These are phyloP conservation scores for Beauveria australis DNA, from an alignment of 2,329 filamentous ascomycete genomes.

Conservation along the genomic window DNA sequence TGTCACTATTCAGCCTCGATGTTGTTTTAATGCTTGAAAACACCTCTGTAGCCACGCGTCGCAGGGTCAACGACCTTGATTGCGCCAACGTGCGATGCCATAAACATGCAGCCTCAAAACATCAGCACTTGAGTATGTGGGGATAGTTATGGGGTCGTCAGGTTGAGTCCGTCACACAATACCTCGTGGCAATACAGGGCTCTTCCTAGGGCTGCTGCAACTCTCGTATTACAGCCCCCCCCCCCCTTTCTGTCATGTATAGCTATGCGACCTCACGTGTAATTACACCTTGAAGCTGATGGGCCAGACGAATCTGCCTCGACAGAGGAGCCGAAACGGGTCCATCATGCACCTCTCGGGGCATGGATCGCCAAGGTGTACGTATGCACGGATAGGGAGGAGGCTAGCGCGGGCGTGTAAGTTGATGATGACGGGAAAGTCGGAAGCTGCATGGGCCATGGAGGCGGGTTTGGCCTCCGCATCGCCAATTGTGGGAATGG, in stretches of 20 bases:
- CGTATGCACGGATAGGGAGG: background rate
- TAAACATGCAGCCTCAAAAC: background rate
- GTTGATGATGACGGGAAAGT: slow-evolving; percentile 1
- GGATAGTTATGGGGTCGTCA: background rate
- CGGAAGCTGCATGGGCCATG: background rate
- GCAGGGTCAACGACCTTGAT: background rate
- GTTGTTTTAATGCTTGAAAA: background rate
- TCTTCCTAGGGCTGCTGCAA: background rate
- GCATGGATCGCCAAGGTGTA: background rate
- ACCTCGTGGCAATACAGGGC: background rate
- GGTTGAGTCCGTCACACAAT: background rate
- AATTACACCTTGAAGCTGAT: background rate
- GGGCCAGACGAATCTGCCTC: background rate
- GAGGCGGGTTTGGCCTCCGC: background rate
- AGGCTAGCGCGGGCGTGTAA: background rate
- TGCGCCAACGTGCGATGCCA: background rate
- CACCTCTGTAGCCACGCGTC: background rate
- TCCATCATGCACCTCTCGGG: background rate
- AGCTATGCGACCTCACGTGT: too few species aligned
- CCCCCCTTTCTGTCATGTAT: too few species aligned
- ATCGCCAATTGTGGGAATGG: too few species aligned
- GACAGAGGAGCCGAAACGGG: slow-evolving; percentile 6
- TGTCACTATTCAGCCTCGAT: background rate
- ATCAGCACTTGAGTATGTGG: slow-evolving; percentile 1
- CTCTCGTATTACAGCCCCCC: background rate